Evolutionary conservation across 208 protist species (phyloP).

Genomic region (Leishmania tarentolae): DNA sequence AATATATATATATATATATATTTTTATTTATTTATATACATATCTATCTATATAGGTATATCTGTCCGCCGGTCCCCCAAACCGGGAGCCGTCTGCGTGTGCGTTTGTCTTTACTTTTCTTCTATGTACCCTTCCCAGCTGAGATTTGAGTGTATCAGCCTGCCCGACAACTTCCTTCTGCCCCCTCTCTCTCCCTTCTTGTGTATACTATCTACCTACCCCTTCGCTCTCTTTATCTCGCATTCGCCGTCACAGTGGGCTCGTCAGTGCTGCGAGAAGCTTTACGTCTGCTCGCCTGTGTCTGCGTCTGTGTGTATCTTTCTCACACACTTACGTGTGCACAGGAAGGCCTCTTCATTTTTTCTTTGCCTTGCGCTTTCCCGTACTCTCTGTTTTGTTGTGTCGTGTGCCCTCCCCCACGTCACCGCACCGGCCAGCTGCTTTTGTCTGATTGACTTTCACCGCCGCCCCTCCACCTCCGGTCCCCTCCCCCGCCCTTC

Average conservation of each 20-base stretch:
- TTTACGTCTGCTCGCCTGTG: neutral
- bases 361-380: no score
- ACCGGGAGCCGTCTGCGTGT: neutral
- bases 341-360: neutral
- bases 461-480: no score
- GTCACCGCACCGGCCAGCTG: no score
- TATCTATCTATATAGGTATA: neutral
- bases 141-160: neutral
- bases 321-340: neutral
- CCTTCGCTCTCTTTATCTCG: neutral
- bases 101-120: neutral
- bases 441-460: neutral
- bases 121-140: neutral
- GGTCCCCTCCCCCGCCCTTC: neutral
- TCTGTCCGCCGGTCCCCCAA: neutral
- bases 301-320: neutral
- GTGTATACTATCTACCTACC: neutral
- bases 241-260: neutral
- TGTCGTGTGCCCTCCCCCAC: neutral
- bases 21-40: neutral
- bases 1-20: neutral
- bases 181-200: neutral
- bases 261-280: neutral
- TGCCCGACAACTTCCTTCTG: neutral
- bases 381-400: neutral